Conservation (phyloP, 106 monocot species). For the Cymbidium sinense region DNA sequence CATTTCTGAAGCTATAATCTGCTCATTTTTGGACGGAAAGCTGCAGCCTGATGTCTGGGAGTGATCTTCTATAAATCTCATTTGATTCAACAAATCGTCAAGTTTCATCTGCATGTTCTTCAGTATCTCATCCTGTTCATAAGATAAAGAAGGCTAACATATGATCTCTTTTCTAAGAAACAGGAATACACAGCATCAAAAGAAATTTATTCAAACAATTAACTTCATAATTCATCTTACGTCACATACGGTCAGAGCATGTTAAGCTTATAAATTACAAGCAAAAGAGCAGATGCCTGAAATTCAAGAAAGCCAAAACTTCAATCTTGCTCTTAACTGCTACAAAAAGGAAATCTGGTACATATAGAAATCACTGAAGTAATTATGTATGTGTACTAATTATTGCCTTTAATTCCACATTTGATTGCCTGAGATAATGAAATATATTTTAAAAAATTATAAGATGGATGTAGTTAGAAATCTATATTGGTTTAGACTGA, state of each 20-base stretch:
- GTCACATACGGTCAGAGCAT: too few relatives aligned
- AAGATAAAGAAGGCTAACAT: background rate
- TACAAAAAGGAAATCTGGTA: background rate
- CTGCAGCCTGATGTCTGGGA: slow-evolving; percentile 3
- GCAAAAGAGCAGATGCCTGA: background rate
- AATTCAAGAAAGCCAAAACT: background rate
- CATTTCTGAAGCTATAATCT: slow-evolving; percentile 6
- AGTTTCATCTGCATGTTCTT: slow-evolving; percentile 78
- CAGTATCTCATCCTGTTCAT: slow-evolving; percentile 63
- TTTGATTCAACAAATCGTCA: slow-evolving; percentile 67
- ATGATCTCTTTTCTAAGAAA: background rate
- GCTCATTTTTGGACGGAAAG: slow-evolving; percentile 11
- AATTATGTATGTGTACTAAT: background rate
- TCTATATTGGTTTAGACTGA: background rate
- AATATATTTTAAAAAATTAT: background rate
- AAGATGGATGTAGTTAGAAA: background rate
- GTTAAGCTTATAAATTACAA: too few relatives aligned
- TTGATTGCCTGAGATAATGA: background rate
- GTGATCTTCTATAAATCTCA: slow-evolving; percentile 33
- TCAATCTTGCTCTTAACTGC: background rate
- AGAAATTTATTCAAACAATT: background rate
- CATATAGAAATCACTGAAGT: background rate
- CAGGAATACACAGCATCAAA: background rate
- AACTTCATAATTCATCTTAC: background rate
- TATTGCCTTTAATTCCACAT: background rate